Percentiles rank a stretch among this genome's conserved stretches.
Evolutionary conservation across 257 asterid species (phyloP).

Genomic region (Craterostigma plantagineum): DNA sequence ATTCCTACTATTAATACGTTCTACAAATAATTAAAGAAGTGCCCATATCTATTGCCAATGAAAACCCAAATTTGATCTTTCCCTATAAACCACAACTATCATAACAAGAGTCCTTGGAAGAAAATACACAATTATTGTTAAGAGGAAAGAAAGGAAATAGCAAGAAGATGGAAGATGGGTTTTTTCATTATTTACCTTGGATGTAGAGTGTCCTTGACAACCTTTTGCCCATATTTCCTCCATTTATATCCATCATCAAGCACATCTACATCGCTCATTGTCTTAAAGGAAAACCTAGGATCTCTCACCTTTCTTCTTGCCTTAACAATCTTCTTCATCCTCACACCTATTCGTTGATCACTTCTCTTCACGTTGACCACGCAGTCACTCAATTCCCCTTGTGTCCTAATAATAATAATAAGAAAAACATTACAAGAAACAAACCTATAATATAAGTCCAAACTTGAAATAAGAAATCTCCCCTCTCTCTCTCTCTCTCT

Average conservation of each 20-base stretch:
- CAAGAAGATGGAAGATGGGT: neutral
- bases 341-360: conserved; percentile 36
- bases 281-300: conserved; percentile 92
- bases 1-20: no score
- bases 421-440: neutral
- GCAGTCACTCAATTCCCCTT: conserved; percentile 49
- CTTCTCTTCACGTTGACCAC: conserved; percentile 31
- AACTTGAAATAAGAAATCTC: no score
- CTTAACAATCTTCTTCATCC: conserved; percentile 69
- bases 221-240: conserved; percentile 97
- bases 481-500: no score
- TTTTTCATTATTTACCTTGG: conserved; percentile 39
- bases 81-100: no score
- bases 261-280: conserved; percentile 86
- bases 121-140: no score
- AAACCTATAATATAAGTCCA: no score
- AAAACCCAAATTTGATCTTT: no score
- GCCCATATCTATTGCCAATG: no score
- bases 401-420: no score
- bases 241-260: conserved; percentile 94
- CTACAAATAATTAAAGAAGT: no score
- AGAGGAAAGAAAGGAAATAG: no score
- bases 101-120: no score
- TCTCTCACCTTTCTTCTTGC: conserved; percentile 77
- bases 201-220: conserved; percentile 88